Base-by-base conservation (phyloP, 1,139 yeast species). In the Suhomyces ambrosiae region DNA sequence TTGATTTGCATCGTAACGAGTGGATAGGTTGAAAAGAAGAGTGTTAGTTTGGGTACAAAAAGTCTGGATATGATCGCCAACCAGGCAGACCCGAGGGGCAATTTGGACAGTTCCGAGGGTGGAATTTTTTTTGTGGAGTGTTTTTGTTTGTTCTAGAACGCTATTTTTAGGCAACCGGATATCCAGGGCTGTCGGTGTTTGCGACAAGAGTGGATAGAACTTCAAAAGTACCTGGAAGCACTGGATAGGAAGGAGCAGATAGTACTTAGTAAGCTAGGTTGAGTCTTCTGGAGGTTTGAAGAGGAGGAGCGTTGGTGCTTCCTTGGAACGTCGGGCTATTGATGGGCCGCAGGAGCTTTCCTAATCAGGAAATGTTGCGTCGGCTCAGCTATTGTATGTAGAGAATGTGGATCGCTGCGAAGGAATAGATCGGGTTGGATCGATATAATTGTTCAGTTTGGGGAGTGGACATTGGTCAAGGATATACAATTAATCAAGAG, bases 1-100 rank as follows among this genome's bases (percentile, higher is more conserved):
- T 60, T 66, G 47, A 68, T 53, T 58, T 68, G 73, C 76, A 71
- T 71, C 34, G 38, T 38, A 38, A 33, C 41, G 41, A 38, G 30
- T 30, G 41, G 34, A 33, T 29, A 11, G 40, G 35, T 27, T 32
- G 16, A 25, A 23, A 32, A 36, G 35, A 33, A 30, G 22, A 30
- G 35, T 30, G 33, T 9, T 11, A 17, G 30, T 13, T 18, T 15
- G 29, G 11, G 19, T 27, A 13, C 9, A 23, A 11, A 11, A 13
- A 27, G 24, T 23, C 21, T 23, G 23, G 26, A 32, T 26, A 28
- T 32, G 35, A 32, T 32, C 32, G 32, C 30, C 32, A 22, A 15
- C 21, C 27, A 10, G 27, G 27, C 14, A 33, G 28, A n/a, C 23
- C 37, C 32, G 35, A 21, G 39, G 37, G 32, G 37, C 23, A 29